A percentile compares a stretch with the other conserved stretches of the same genome.
phyloP scores from a whole-genome alignment of 2,329 filamentous ascomycete genomes.

The Macrophomina phaseolina region DNA sequence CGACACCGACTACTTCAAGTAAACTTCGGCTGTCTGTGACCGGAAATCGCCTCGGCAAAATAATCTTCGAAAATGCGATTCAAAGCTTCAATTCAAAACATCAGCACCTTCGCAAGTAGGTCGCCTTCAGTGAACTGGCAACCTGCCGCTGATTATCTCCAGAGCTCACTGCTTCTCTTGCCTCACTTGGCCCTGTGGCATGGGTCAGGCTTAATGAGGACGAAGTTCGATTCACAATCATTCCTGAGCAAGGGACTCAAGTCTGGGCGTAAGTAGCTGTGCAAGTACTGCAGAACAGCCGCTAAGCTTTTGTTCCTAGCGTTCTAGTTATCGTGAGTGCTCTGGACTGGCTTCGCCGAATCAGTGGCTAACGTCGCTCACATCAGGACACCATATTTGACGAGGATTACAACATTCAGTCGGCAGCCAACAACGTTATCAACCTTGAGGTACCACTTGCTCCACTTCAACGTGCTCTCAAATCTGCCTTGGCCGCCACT shows the following conservation, averaged over 20 bases:
- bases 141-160: conserved; percentile 6
- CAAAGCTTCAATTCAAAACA: conserved; percentile 58
- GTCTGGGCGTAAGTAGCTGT: conserved; percentile 81
- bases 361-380: neutral
- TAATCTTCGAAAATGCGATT: conserved; percentile 53
- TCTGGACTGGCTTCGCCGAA: neutral
- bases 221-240: conserved; percentile 90
- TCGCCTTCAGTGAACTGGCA: conserved; percentile 28
- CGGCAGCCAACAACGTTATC: conserved; percentile 86
- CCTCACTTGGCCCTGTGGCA: conserved; percentile 77
- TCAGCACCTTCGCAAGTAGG: conserved; percentile 60
- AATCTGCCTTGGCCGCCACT: conserved; percentile 80
- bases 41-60: neutral
- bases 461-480: conserved; percentile 87
- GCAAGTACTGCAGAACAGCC: conserved; percentile 11
- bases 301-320: conserved; percentile 38
- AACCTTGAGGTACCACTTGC: conserved; percentile 94
- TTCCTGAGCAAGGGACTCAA: conserved; percentile 92
- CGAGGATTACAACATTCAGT: conserved; percentile 81
- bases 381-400: conserved; percentile 84
- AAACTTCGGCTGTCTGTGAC: neutral
- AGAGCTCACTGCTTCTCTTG: conserved; percentile 68
- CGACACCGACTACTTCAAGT: neutral
- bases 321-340: conserved; percentile 49
- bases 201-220: conserved; percentile 91